Evolutionary conservation across 805 yeast genomes (phyloP), one percentile per base, ranked within the genome.

Genomic region (Saccharomyces jurei): DNA sequence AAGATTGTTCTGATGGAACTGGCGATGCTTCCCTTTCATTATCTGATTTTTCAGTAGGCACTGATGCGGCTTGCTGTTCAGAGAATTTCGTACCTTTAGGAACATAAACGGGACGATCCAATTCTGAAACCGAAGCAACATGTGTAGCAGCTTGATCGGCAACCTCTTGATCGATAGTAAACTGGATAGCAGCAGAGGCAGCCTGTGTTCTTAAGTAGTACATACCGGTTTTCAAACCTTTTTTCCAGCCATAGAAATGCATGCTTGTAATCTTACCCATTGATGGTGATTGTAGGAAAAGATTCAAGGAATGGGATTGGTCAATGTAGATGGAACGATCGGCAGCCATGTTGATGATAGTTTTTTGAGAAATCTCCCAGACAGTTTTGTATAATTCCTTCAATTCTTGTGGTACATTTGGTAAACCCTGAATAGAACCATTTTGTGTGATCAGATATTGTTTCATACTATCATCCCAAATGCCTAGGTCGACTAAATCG

Each of bases 161-260:
- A 59, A 97, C 97, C 74, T 84, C 86, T 74, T 87, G 71, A 61
- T 82, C 88, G 52, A 86, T 79, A 17, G 94, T 87, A 72, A 90
- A 92, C 76, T 92, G 96, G 68, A 94, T 94, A 50, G 99, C 97
- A 51, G 96, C 87, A 47, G 96, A 82, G 22, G 99, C 99, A 57
- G 98, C 97, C 78, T 89, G 96, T 10, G 98, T 92, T 74, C 98
- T 85, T 71, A 94, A 77, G 74, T 94, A 94, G 78, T 94, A 94
- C 95, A 94, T 92, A 67, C 99, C 99, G 4, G 99, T 94, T 80
- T 94, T 94, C 70, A 94, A 81, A 57, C 99, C 99, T 77, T 87
- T 89, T 77, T 88, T 87, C 99, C 99, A 94, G 50, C 97, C 98
- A 69, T 94, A 92, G 78, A 94, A 94, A 72, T 94, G 99, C 97